Percentiles rank a stretch among this genome's conserved stretches.
Evolutionary conservation across 2,329 filamentous ascomycete genomes (phyloP).

Genomic region (Fusarium anguioides): DNA sequence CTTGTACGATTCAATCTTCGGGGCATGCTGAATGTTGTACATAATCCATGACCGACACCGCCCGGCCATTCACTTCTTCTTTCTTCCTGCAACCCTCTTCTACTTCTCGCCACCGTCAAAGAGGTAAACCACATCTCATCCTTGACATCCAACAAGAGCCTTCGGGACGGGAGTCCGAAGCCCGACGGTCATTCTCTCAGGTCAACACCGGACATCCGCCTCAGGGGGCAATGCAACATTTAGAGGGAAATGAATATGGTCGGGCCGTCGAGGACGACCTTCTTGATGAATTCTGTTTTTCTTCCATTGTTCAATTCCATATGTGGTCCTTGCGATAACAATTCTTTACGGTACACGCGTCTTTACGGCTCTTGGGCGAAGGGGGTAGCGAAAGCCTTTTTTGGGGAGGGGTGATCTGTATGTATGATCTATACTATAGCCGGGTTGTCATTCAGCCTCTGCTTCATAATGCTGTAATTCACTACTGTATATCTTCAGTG

Average conservation of each 20-base stretch:
- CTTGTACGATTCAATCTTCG: conserved; percentile 27
- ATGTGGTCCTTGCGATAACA: conserved; percentile 29
- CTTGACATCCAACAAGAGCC: conserved; percentile 16
- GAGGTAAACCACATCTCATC: conserved; percentile 9
- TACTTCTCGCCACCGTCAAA: conserved; percentile 14
- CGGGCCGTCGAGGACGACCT: conserved; percentile 31
- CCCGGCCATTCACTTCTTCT: conserved; percentile 37
- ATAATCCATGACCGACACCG: conserved; percentile 43
- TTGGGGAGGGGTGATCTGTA: conserved; percentile 38
- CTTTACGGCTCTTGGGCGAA: conserved; percentile 23
- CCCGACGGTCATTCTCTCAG: conserved; percentile 23
- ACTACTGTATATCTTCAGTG: conserved; percentile 52
- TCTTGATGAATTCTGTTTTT: conserved; percentile 24
- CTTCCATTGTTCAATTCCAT: conserved; percentile 21
- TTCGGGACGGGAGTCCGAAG: conserved; percentile 27
- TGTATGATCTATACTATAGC: conserved; percentile 39
- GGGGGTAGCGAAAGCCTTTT: conserved; percentile 16
- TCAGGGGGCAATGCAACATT: conserved; percentile 9
- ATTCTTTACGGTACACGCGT: conserved; percentile 26
- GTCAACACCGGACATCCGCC: conserved; percentile 13
- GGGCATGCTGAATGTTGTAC: conserved; percentile 47
- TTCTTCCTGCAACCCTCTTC: conserved; percentile 22
- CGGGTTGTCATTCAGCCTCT: conserved; percentile 52
- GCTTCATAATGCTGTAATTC: conserved; percentile 60
- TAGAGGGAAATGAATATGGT: conserved; percentile 12